Evolutionary conservation across 2,329 filamentous ascomycete genomes (phyloP).

Genomic region (Aureobasidium sp.): DNA sequence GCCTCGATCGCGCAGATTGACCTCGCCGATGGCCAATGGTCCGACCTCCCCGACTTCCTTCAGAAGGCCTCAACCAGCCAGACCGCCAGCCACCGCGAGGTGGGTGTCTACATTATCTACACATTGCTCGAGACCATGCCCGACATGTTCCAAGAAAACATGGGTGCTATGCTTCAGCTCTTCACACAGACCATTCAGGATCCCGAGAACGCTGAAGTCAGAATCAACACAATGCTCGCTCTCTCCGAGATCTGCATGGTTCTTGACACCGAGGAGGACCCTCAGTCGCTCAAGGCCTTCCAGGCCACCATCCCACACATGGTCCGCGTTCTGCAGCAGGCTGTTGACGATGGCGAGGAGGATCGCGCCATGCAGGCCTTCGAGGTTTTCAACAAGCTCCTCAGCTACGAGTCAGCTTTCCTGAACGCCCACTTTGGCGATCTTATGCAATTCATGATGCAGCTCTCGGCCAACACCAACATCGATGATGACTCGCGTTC

Average conservation of each 20-base stretch:
- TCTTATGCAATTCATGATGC: constrained; percentile 88
- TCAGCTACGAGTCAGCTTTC: constrained; percentile 81
- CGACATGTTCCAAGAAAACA: constrained; percentile 74
- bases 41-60: constrained; percentile 70
- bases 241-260: constrained; percentile 83
- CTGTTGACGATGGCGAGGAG: constrained; percentile 70
- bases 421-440: constrained; percentile 82
- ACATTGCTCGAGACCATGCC: constrained; percentile 85
- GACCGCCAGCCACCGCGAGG: constrained; percentile 73
- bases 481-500: constrained; percentile 79
- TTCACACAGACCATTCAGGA: constrained; percentile 86
- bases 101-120: constrained; percentile 88
- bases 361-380: constrained; percentile 86
- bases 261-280: constrained; percentile 79
- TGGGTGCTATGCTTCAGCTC: constrained; percentile 69
- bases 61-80: constrained; percentile 70
- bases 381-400: constrained; percentile 92
- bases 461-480: constrained; percentile 68
- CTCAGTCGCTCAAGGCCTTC: constrained; percentile 64
- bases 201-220: constrained; percentile 82
- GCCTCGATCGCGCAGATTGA: constrained; percentile 81
- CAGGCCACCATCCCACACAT: constrained; percentile 77
- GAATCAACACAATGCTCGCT: constrained; percentile 88
- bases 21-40: constrained; percentile 79
- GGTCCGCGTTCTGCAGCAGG: constrained; percentile 81